These are phyloP conservation scores for Sphaerobolus stellatus DNA, from an alignment of 1,284 basidiomycete genomes.

Conservation along the genomic window DNA sequence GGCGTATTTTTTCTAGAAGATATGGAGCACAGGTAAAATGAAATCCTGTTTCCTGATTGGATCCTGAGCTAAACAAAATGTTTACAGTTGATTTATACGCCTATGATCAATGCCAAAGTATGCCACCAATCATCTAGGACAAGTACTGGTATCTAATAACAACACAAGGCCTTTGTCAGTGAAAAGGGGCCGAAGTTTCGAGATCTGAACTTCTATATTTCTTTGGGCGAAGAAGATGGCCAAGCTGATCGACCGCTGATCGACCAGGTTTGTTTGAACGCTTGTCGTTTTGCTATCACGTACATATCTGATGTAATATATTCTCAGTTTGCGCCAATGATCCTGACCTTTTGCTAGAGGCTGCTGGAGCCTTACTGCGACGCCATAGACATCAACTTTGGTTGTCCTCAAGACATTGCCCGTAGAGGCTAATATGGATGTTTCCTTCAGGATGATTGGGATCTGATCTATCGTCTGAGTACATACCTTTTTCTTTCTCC, in stretches of 20 bases:
- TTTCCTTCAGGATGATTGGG: slow-evolving; percentile 95
- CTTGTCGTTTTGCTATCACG: slow-evolving; percentile 17
- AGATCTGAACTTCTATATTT: slow-evolving; percentile 68
- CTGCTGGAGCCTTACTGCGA: slow-evolving; percentile 85
- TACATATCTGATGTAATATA: not conserved
- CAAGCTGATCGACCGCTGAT: slow-evolving; percentile 84
- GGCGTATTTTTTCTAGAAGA: slow-evolving; percentile 84
- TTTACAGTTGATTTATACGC: slow-evolving; percentile 90
- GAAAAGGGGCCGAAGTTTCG: slow-evolving; percentile 53
- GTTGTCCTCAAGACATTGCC: slow-evolving; percentile 96
- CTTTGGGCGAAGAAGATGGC: slow-evolving; percentile 61
- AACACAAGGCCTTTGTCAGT: slow-evolving; percentile 62
- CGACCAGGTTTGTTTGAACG: slow-evolving; percentile 73
- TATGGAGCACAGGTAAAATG: slow-evolving; percentile 81
- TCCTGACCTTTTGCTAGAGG: slow-evolving; percentile 71
- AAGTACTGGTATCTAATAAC: not conserved
- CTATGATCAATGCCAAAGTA: slow-evolving; percentile 96
- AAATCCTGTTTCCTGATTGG: too few relatives aligned
- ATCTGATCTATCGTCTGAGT: slow-evolving; percentile 80
- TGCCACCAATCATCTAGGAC: slow-evolving; percentile 5
- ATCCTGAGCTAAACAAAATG: too few relatives aligned
- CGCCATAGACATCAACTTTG: slow-evolving; percentile 93
- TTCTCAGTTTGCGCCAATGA: slow-evolving; percentile 85
- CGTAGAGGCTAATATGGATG: slow-evolving; percentile 84
- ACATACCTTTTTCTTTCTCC: slow-evolving; percentile 36